These are phyloP conservation scores for Phytophthora melonis DNA, from an alignment of 352 stramenopile species.

Conservation along the genomic window DNA sequence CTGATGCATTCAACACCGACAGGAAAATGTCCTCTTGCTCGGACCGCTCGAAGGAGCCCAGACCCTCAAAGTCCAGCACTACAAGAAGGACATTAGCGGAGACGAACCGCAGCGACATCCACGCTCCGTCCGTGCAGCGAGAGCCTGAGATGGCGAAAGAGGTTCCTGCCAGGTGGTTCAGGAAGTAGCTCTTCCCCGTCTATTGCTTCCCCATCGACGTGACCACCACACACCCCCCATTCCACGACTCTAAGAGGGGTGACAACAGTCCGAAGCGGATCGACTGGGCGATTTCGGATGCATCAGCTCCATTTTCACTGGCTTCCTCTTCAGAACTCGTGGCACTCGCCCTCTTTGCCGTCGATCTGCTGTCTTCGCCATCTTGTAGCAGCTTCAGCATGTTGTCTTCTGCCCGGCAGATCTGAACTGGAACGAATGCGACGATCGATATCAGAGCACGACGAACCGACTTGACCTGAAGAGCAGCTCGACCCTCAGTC, in stretches of 20 bases:
- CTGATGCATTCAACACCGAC: slow-evolving; percentile 72
- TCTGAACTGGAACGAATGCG: slow-evolving; percentile 76
- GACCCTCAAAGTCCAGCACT: too few relatives aligned
- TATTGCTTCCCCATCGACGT: slow-evolving; percentile 68
- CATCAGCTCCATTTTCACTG: slow-evolving; percentile 20
- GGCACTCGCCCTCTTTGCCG: neutral
- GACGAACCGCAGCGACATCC: slow-evolving; percentile 31
- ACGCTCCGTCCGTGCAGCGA: slow-evolving; percentile 49
- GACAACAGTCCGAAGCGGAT: slow-evolving; percentile 50
- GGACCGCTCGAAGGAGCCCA: slow-evolving; percentile 19
- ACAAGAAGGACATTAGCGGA: too few relatives aligned
- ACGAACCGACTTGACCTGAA: slow-evolving; percentile 8
- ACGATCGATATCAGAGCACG: slow-evolving; percentile 34
- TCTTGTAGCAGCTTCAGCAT: slow-evolving; percentile 58
- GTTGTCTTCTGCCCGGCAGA: slow-evolving; percentile 72
- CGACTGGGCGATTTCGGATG: slow-evolving; percentile 53
- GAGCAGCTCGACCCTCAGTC: neutral
- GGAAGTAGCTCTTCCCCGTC: slow-evolving; percentile 81
- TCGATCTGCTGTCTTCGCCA: slow-evolving; percentile 29
- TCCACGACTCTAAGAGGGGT: slow-evolving; percentile 42
- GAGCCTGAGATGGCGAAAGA: slow-evolving; percentile 67
- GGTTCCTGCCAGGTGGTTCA: slow-evolving; percentile 74
- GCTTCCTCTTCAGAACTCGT: neutral
- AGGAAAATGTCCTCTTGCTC: slow-evolving; percentile 84
- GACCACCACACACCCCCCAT: slow-evolving; percentile 33